These are phyloP conservation scores for Yamadazyma epiphylla DNA, from an alignment of 1,139 yeast genomes.

Conservation along the genomic window DNA sequence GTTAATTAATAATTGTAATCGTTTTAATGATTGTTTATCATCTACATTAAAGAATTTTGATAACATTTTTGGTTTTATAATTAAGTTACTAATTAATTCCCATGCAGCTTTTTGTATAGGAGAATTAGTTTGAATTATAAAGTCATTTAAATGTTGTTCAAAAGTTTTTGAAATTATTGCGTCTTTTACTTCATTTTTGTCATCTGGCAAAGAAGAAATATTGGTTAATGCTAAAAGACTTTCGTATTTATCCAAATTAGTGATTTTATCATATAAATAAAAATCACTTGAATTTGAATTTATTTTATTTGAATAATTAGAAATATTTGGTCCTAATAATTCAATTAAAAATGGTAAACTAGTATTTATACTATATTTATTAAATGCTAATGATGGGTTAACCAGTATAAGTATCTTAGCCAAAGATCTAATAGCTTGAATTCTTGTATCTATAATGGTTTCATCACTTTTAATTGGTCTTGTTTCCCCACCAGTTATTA, in stretches of 20 bases:
- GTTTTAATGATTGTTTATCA: conserved; percentile 19
- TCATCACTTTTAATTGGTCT: conserved; percentile 15
- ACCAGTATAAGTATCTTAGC: conserved; percentile 43
- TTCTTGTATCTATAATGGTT: conserved; percentile 18
- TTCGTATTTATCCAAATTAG: conserved; percentile 39
- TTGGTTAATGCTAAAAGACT: conserved; percentile 48
- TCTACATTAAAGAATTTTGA: conserved; percentile 49
- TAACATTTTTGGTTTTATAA: conserved; percentile 39
- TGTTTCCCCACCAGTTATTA: conserved; percentile 17
- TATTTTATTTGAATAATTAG: conserved; percentile 16
- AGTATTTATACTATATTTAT: conserved; percentile 35
- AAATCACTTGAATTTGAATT: conserved; percentile 8
- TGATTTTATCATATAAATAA: conserved; percentile 23
- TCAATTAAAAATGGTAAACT: conserved; percentile 49
- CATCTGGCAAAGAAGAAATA: conserved; percentile 27
- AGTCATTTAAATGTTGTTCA: conserved; percentile 29
- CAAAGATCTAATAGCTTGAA: conserved; percentile 30
- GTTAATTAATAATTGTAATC: conserved; percentile 36
- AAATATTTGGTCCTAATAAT: conserved; percentile 32
- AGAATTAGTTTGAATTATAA: conserved; percentile 36
- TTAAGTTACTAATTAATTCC: conserved; percentile 47
- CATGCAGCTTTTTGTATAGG: conserved; percentile 40
- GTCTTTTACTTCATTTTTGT: conserved; percentile 25
- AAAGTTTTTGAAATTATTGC: conserved; percentile 30
- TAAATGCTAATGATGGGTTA: conserved; percentile 37